Evolutionary conservation across 805 yeast genomes (phyloP), one percentile per base, ranked within the genome.

Genomic region (Cyberlindnera euphorbiiphila): DNA sequence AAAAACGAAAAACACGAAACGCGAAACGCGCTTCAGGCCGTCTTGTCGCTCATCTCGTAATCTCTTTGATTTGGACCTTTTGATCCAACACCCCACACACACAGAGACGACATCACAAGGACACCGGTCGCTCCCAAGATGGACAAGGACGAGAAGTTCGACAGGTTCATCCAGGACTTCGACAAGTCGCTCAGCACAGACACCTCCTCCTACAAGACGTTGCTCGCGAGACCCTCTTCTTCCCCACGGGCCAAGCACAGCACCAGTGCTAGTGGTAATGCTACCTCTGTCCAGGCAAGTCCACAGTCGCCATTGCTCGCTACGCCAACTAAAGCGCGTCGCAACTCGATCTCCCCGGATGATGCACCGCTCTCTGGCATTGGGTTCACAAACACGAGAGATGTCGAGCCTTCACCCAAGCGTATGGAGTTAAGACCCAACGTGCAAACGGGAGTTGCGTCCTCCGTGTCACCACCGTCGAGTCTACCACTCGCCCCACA

Each of bases 81-180:
- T 21, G 24, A 8, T 21, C 24, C 11, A 21, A 21, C 8, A 25
- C 15, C n/a, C n/a, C n/a, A n/a, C n/a, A n/a, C n/a, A n/a, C n/a
- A n/a, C n/a, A n/a, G n/a, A n/a, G n/a, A n/a, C n/a, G n/a, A n/a
- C n/a, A n/a, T n/a, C n/a, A n/a, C n/a, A n/a, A n/a, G n/a, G n/a
- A n/a, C n/a, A n/a, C n/a, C n/a, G n/a, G n/a, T n/a, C n/a, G n/a
- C n/a, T n/a, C 31, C 9, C 14, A 10, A 28, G 18, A 39, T 39
- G 43, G 36, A 36, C 31, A 45, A 39, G 24, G 46, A 43, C 25
- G 50, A 53, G 37, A 56, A 57, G 39, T 62, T 64, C 36, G 69
- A 65, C 40, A 51, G 51, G 41, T 65, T 65, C 43, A 62, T 65
- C 15, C 56, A 58, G 36, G 56, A 57, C 28, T 54, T 60, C 12